phyloP scores from a whole-genome alignment of 2,329 filamentous ascomycete species.

The Ceratocystis ficicola region DNA sequence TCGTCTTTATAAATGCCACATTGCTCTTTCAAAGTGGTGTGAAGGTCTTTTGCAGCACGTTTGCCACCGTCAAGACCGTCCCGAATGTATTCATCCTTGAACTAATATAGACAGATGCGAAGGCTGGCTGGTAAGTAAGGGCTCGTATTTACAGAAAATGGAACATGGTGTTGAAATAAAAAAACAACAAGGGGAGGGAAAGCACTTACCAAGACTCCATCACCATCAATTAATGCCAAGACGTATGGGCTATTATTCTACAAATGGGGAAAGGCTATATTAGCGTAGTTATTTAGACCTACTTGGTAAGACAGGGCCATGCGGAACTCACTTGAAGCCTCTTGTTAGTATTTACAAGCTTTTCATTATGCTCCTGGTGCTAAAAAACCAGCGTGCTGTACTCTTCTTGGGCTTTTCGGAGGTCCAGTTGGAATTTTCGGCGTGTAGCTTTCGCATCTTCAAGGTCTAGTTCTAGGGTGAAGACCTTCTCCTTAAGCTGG shows the following conservation, averaged over 20 bases:
- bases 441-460: constrained; percentile 21
- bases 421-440: constrained; percentile 22
- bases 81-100: constrained; percentile 43
- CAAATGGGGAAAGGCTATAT: constrained; percentile 8
- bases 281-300: not conserved
- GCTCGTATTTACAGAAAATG: no score
- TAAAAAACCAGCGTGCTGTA: not conserved
- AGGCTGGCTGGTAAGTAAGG: no score
- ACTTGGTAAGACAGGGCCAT: not conserved
- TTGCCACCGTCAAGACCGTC: constrained; percentile 46
- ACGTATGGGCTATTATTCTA: constrained; percentile 47
- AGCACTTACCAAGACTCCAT: constrained; percentile 43
- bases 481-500: constrained; percentile 28
- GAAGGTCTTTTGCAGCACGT: constrained; percentile 39
- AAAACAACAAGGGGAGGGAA: not conserved
- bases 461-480: constrained; percentile 10
- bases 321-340: not conserved
- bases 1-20: constrained; percentile 36
- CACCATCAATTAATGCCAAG: constrained; percentile 49
- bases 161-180: no score
- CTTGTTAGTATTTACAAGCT: not conserved
- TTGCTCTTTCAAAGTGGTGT: constrained; percentile 37
- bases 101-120: constrained; percentile 33
- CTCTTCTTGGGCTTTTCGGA: constrained; percentile 5
- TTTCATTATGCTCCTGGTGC: not conserved